Percentiles rank a stretch among this genome's conserved stretches.
Evolutionary conservation across 768 basidiomycete genomes (phyloP).

Genomic region (Dacryopinax primogenitus): DNA sequence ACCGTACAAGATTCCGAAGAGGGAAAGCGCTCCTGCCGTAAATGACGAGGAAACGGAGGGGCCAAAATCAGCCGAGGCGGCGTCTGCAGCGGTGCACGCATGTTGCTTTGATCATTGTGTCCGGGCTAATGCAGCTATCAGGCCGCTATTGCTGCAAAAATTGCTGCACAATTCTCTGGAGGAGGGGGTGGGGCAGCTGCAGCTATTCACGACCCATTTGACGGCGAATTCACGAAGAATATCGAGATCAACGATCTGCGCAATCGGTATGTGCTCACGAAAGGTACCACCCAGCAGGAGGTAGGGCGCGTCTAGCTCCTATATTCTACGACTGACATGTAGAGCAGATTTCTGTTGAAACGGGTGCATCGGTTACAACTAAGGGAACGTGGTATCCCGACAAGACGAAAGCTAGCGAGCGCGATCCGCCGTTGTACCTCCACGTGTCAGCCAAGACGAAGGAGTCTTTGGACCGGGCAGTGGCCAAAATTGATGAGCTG

Average conservation of each 20-base stretch:
- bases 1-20: slow-evolving; percentile 4
- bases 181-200: slow-evolving; percentile 28
- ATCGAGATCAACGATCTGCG: slow-evolving; percentile 95
- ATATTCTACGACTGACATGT: neutral
- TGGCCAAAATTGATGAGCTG: slow-evolving; percentile 61
- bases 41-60: slow-evolving; percentile 41
- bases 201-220: slow-evolving; percentile 47
- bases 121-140: neutral
- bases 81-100: slow-evolving; percentile 51
- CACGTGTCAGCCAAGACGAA: slow-evolving; percentile 71
- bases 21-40: slow-evolving; percentile 26
- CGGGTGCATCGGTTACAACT: slow-evolving; percentile 83
- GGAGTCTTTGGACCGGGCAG: slow-evolving; percentile 52
- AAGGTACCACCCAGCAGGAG: slow-evolving; percentile 82
- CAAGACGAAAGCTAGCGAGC: slow-evolving; percentile 75
- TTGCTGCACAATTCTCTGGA: slow-evolving; percentile 71
- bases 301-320: slow-evolving; percentile 33
- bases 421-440: slow-evolving; percentile 85
- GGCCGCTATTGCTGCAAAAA: slow-evolving; percentile 86
- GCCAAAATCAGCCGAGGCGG: slow-evolving; percentile 36
- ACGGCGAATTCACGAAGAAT: slow-evolving; percentile 73
- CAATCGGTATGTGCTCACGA: slow-evolving; percentile 89
- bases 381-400: slow-evolving; percentile 97
- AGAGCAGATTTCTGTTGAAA: slow-evolving; percentile 73
- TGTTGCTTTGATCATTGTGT: neutral